These are phyloP conservation scores for Eucalyptus regnans DNA, from an alignment of 345 rosid genomes.

Conservation along the genomic window DNA sequence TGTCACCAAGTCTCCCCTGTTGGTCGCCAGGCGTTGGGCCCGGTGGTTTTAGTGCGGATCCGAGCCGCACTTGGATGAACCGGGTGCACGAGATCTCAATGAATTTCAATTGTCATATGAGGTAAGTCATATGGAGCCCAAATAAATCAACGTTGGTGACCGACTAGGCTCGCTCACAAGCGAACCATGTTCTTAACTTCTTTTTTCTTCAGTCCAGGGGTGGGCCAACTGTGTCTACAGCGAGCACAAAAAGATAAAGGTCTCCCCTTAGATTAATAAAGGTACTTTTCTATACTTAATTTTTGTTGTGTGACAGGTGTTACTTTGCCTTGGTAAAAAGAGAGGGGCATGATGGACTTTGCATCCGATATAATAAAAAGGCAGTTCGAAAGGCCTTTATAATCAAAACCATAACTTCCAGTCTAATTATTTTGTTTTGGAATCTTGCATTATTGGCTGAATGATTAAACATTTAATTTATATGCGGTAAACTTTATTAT, in stretches of 20 bases:
- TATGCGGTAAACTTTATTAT: accelerated
- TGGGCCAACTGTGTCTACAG: too few relatives aligned
- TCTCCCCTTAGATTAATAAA: not conserved
- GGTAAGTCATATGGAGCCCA: not conserved
- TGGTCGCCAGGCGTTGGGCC: not conserved
- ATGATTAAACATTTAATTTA: too few relatives aligned
- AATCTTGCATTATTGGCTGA: too few relatives aligned
- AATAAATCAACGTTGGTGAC: not conserved
- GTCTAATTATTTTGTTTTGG: not conserved
- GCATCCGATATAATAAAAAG: not conserved
- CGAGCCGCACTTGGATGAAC: not conserved
- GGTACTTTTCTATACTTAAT: too few relatives aligned
- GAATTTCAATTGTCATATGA: not conserved
- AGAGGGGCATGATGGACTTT: not conserved
- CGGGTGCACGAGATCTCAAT: not conserved
- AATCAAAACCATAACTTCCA: accelerated
- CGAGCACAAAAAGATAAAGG: not conserved
- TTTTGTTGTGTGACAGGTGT: not conserved
- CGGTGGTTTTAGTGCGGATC: not conserved
- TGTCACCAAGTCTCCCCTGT: not conserved
- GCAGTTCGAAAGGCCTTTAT: accelerated
- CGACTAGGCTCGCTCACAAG: not conserved
- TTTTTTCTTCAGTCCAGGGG: too few relatives aligned
- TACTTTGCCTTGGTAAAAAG: not conserved
- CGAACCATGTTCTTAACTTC: too few relatives aligned